Evolutionary conservation across 2,329 filamentous ascomycete species (phyloP).

Genomic region (Calycina marina): DNA sequence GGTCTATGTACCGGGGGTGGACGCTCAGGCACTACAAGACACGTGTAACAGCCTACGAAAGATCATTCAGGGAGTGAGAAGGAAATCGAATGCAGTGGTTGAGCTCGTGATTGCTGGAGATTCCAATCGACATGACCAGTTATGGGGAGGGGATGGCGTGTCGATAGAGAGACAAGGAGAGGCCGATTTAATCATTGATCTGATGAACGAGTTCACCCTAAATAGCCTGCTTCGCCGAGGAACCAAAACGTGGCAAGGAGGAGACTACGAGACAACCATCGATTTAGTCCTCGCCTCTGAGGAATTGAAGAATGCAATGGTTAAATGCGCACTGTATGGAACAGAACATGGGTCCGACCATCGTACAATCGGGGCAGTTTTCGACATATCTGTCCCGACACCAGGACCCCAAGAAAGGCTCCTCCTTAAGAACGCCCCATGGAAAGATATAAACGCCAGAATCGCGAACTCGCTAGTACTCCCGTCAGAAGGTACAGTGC

Average conservation of each 20-base stretch:
- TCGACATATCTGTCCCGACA: slow-evolving; percentile 13
- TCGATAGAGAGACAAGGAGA: slow-evolving; percentile 24
- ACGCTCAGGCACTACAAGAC: not conserved
- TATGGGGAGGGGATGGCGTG: too few species aligned
- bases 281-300: slow-evolving; percentile 16
- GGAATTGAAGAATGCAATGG: slow-evolving; percentile 10
- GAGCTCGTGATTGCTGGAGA: too few species aligned
- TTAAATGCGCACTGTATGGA: slow-evolving; percentile 8
- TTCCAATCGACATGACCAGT: too few species aligned
- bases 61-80: slow-evolving; percentile 10
- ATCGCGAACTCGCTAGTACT: slow-evolving; percentile 1
- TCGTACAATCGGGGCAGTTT: slow-evolving; percentile 19
- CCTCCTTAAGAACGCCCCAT: slow-evolving; percentile 19
- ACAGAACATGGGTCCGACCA: slow-evolving; percentile 22
- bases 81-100: slow-evolving; percentile 8
- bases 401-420: slow-evolving; percentile 6
- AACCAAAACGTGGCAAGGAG: slow-evolving; percentile 22
- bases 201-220: slow-evolving; percentile 20
- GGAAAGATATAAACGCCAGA: slow-evolving; percentile 12
- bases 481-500: slow-evolving; percentile 3
- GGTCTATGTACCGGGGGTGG: not conserved
- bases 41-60: not conserved
- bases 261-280: slow-evolving; percentile 13
- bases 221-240: slow-evolving; percentile 22
- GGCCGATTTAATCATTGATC: slow-evolving; percentile 23